Base-by-base conservation (phyloP, 2,329 filamentous ascomycete species). In the Colletotrichum higginsianum region DNA sequence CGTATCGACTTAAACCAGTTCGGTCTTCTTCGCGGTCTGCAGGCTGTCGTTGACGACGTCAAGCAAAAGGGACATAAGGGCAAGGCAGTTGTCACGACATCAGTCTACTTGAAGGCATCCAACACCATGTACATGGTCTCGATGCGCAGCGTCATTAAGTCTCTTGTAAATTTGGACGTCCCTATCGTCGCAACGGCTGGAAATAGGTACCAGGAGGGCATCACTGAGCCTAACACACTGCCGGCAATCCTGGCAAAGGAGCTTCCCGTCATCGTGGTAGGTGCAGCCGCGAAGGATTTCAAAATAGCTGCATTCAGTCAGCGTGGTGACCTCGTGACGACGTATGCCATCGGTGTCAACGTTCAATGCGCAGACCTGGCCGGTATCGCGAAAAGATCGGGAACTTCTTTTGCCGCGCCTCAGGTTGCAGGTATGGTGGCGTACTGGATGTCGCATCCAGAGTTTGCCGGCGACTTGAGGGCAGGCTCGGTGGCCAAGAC, bases 391-490 rank as follows among this genome's bases (percentile, higher is more conserved):
- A 47, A 23, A 6, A 12, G 49, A 9, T 57, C 52, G 9, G 62
- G 62, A 4, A 65, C 62, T 12, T 65, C 62, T 7, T 57, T 65
- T 26, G 62, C 62, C 18, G 42, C 62, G 4, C 62, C 62, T 5
- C 52, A 65, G 12, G 42, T 65, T 2, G 62, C 62, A 2, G 62
- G 52, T n/a, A 23, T 57, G 16, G 42, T 47, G 40, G 62, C 62
- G 2, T 65, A 65, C 26, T 65, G 50, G 50, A 65, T 65, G 62
- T 65, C 62, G 1, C 62, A 65, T 11, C 62, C 62, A 11, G 52
- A 65, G 1, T 65, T 65, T 23, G n/a, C 21, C 7, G 11, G 2
- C 52, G 9, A 26, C n/a, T 16, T 26, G 1, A n/a, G 21, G 6
- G 30, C 52, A 7, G 4, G 49, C 40, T 1, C 26, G 47, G 47